Base-by-base conservation (phyloP, 768 basidiomycete genomes). In the Mycena vulgaris region DNA sequence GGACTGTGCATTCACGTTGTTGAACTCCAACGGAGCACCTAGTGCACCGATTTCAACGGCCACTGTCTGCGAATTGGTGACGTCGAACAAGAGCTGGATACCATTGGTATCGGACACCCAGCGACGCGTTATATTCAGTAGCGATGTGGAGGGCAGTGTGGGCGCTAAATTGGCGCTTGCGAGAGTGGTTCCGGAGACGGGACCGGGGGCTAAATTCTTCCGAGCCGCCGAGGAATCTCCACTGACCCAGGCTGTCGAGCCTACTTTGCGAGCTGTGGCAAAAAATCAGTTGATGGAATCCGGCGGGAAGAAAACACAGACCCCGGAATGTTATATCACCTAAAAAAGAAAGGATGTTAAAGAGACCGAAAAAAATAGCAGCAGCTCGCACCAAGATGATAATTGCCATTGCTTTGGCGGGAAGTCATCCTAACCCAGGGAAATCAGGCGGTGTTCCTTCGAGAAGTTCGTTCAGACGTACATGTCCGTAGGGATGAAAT, bases 11-110 rank as follows among this genome's bases (percentile, higher is more conserved):
- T 25, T 77, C 35, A 88, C 88, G 61, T 89, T 89, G 73, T 89
- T 89, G 73, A 89, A 89, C 63, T 88, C 88, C 61, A 89, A 75
- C 9, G 88, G 87, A 6, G 83, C 83, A 5, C 89, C 88, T 27
- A 89, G 77, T 6, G 88, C 80, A 5, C 89, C 89, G 59, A 89
- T 88, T 73, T 89, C 87, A 11, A 89, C 85, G 2, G 87, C 80
- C 3, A 76, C 71, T 1, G 75, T 81, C 69, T 87, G 86, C 1
- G 82, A 77, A 70, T 89, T 89, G 39, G 78, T 81, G 39, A 89
- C 84, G 60, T 87, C 84, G 74, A 89, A 89, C 2, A 87, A 79
- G 7, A 89, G 77, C 73, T 88, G 79, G 1, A 89, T 79, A 5
- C 81, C 78, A 21, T 78, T 76, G 47, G 84, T 76, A 19, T 83